A percentile compares a stretch with the other conserved stretches of the same genome.
Conservation (phyloP, 306 rosid species). For the Hippophae rhamnoides region DNA sequence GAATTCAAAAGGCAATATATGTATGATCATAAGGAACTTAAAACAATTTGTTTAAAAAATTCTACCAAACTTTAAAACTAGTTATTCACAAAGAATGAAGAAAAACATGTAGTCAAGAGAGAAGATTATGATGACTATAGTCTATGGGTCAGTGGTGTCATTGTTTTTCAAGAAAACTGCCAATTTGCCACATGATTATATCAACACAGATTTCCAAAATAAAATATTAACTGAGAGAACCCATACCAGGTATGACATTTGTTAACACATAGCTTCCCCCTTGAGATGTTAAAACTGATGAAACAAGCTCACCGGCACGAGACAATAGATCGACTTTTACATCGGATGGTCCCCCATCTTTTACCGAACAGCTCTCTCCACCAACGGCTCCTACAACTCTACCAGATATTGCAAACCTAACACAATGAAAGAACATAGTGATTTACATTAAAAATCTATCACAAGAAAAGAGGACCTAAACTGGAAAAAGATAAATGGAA, state of each 20-base stretch:
- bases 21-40: background rate
- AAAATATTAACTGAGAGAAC: constrained; percentile 7
- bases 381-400: constrained; percentile 87
- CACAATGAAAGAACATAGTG: constrained; percentile 15
- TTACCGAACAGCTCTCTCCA: constrained; percentile 64
- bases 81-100: no score
- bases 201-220: no score
- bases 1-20: constrained; percentile 3
- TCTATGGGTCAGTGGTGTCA: no score
- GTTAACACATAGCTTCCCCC: constrained; percentile 71
- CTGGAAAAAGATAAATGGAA: constrained; percentile 10
- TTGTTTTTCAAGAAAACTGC: no score
- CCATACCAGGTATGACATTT: constrained; percentile 76
- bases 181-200: no score
- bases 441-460: constrained; percentile 15
- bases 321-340: constrained; percentile 73
- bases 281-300: constrained; percentile 61
- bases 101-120: no score
- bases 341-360: constrained; percentile 79
- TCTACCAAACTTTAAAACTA: no score
- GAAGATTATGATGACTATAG: no score
- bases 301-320: constrained; percentile 46
- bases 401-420: constrained; percentile 86
- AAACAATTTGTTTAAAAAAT: background rate
- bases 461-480: constrained; percentile 6